Evolutionary conservation across 768 basidiomycete species (phyloP), one percentile per base, ranked within the genome.

Genomic region (Pisolithus microcarpus): DNA sequence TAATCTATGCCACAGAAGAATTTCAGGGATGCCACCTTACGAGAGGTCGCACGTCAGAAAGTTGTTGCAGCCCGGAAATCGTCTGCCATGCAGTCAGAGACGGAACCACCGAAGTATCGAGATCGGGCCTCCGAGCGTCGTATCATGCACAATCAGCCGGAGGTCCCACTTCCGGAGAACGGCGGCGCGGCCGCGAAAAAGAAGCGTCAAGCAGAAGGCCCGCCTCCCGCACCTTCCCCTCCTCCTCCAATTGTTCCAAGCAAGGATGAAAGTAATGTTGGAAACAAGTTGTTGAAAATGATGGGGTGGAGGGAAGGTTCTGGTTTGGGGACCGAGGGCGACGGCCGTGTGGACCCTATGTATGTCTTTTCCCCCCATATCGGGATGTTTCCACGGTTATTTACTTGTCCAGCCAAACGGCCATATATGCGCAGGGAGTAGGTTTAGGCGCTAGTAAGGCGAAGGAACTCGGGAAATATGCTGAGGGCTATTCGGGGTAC

Each of bases 241-340:
- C 80, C 85, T 1, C 80, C 80, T 5, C 74, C 81, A 3, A 59
- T 84, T 4, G 81, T 85, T 58, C 88, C 84, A 5, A 88, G 81
- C 5, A 73, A 89, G 63, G 93, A 97, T 59, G 81, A 84, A 46
- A 82, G 60, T 38, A 98, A 98, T 58, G 79, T 91, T 10, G 96
- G 96, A 6, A 94, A 94, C 63, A 93, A 91, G 62, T 65, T 99
- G 51, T 67, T 98, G 55, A 91, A 91, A 66, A 94, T 95, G 81
- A 97, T 98, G 94, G 96, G 95, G 1, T 98, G 94, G 94, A 88
- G 78, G 55, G 87, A 87, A 60, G 94, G 94, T 6, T 82, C 79
- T 15, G 94, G 95, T 1, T 69, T 98, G 38, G 95, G 95, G 1
- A 77, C 81, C 7, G 76, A 77, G 43, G 87, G 87, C 4, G 87